phyloP scores from a whole-genome alignment of 2,329 filamentous ascomycete genomes.

The Cordyceps fumosorosea region DNA sequence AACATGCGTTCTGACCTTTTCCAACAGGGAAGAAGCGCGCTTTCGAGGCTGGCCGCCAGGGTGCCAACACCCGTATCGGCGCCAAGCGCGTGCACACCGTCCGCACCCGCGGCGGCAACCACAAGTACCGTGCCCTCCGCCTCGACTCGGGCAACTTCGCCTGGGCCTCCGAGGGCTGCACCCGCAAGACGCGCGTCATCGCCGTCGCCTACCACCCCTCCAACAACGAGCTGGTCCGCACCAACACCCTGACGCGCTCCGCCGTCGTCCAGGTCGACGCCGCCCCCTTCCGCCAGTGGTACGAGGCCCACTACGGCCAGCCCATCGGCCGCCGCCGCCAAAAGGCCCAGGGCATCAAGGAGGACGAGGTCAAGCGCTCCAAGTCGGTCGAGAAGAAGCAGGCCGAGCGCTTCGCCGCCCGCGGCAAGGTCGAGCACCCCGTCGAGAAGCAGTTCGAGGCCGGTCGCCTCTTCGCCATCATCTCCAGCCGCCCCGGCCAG shows the following conservation, averaged over 20 bases:
- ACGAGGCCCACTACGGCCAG: conserved; percentile 98
- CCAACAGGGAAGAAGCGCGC: conserved; percentile 86
- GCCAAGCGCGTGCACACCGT: conserved; percentile 94
- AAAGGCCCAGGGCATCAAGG: conserved; percentile 59
- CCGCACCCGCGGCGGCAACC: conserved; percentile 96
- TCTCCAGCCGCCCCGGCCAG: conserved; percentile 92
- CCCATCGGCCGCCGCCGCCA: conserved; percentile 84
- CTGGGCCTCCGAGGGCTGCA: conserved; percentile 95
- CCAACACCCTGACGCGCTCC: conserved; percentile 99
- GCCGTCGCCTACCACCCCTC: conserved; percentile 97
- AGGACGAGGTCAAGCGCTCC: conserved; percentile 82
- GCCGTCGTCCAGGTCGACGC: conserved; percentile 99
- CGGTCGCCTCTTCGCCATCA: conserved; percentile 89
- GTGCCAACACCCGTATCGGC: conserved; percentile 99
- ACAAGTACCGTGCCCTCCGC: conserved; percentile 98
- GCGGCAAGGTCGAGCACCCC: conserved; percentile 86
- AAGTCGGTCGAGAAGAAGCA: conserved; percentile 97
- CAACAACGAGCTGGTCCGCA: conserved; percentile 99
- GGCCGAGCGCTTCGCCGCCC: conserved; percentile 70
- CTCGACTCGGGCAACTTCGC: conserved; percentile 99
- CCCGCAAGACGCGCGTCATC: conserved; percentile 99
- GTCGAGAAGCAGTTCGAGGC: conserved; percentile 99
- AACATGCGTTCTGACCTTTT: conserved; percentile 68
- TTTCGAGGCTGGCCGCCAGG: conserved; percentile 99
- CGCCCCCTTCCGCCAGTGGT: conserved; percentile 99